Evolutionary conservation across 2,329 filamentous ascomycete species (phyloP), one percentile per base, ranked within the genome.

Genomic region (Neophaeococcomyces mojaviensis): DNA sequence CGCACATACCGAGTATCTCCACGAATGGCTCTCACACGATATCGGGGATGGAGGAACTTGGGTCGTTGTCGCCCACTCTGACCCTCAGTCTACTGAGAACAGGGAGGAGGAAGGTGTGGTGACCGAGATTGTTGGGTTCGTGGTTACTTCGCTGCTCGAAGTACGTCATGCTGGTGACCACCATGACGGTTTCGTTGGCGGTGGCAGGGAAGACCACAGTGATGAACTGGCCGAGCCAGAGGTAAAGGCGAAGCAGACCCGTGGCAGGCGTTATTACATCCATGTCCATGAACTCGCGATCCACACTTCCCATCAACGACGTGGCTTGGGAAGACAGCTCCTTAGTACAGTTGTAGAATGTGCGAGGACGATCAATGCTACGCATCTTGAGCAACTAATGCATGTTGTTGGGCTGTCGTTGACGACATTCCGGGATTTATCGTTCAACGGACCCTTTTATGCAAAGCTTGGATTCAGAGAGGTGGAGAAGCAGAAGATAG

Each of bases 371-470:
- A 26, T 26, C 13, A 26, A 18, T 12, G 34, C 4, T 13, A 15
- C 13, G 9, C 19, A 36, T 9, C 15, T 6, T 22, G 37, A 19
- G 16, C 16, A 19, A 28, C 36, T 7, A 18, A 12, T 34, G 31
- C 24, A 4, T 5, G 9, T 51, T 15, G 28, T 32, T 3, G 48
- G 30, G 16, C 20, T 47, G 16, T 44, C 31, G n/a, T 19, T 50
- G 33, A 50, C 48, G 19, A 50, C 48, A 5, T 44, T 48, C 19
- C 31, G 31, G 4, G 28, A 48, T 40, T 20, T 50, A 4, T n/a
- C 44, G 9, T 50, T 47, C 32, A 50, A 50, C 19, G 39, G 22
- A 28, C 48, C 39, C n/a, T 44, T 47, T 16, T 50, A 50, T 24
- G 22, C 18, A 26, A 36, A 39, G 34, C 19, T 48, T 16, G 48